phyloP scores from a whole-genome alignment of 2,329 filamentous ascomycete genomes.

The Juglanconis oblonga region DNA sequence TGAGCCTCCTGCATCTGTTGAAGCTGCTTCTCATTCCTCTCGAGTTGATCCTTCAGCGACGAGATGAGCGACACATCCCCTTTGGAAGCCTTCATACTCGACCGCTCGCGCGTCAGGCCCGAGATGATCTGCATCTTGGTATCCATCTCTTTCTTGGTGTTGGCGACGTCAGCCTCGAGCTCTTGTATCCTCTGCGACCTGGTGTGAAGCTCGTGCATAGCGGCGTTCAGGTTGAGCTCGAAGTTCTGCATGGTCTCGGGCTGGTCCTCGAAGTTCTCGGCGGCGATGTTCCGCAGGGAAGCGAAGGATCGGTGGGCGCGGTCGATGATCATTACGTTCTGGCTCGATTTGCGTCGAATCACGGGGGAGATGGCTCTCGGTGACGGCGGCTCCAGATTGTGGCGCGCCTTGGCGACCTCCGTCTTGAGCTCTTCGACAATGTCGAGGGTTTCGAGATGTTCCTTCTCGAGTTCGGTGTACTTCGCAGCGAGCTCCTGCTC shows the following conservation, averaged over 20 bases:
- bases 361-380: slow-evolving; percentile 64
- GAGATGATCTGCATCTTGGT: slow-evolving; percentile 94
- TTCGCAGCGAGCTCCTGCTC: slow-evolving; percentile 71
- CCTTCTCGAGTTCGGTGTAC: slow-evolving; percentile 78
- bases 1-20: slow-evolving; percentile 70
- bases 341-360: slow-evolving; percentile 89
- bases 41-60: slow-evolving; percentile 81
- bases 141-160: slow-evolving; percentile 93
- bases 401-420: slow-evolving; percentile 76
- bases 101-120: slow-evolving; percentile 86
- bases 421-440: slow-evolving; percentile 89
- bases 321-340: slow-evolving; percentile 82
- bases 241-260: slow-evolving; percentile 89
- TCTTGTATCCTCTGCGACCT: slow-evolving; percentile 88
- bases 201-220: slow-evolving; percentile 86
- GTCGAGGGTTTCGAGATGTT: slow-evolving; percentile 78
- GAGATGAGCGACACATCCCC: slow-evolving; percentile 91
- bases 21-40: slow-evolving; percentile 81
- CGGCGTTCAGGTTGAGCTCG: slow-evolving; percentile 84
- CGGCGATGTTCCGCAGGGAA: slow-evolving; percentile 81
- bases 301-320: slow-evolving; percentile 89
- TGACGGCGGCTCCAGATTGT: slow-evolving; percentile 55
- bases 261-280: slow-evolving; percentile 77
- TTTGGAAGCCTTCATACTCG: slow-evolving; percentile 78
- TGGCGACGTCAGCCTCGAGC: slow-evolving; percentile 78